Percentiles rank a stretch among this genome's conserved stretches.
These are phyloP conservation scores for Piromyces finnis DNA, from an alignment of 192 early-diverging fungal genomes.

Conservation along the genomic window DNA sequence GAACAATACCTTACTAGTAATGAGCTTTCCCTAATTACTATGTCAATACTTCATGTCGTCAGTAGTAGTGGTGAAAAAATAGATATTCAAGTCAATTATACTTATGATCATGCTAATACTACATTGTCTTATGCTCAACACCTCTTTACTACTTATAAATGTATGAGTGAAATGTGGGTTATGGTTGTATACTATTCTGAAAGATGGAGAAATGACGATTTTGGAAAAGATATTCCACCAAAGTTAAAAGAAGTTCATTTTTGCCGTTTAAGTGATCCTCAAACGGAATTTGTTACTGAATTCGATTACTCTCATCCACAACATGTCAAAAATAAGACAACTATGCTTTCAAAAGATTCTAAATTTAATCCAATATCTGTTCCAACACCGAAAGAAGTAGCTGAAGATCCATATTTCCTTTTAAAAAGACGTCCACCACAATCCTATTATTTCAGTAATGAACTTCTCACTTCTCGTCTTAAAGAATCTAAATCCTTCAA, in stretches of 20 bases:
- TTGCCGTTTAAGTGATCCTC: neutral
- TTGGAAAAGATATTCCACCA: neutral
- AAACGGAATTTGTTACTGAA: neutral
- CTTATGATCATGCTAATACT: neutral
- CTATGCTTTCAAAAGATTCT: neutral
- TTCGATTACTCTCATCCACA: conserved; percentile 25
- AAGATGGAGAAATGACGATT: neutral
- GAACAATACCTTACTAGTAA: neutral
- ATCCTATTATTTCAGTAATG: conserved; percentile 4
- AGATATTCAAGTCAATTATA: neutral
- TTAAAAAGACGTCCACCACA: conserved; percentile 5
- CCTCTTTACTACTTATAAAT: neutral
- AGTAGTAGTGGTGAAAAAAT: neutral
- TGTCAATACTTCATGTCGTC: neutral
- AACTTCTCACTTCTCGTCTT: conserved; percentile 2
- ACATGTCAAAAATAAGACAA: conserved; percentile 9
- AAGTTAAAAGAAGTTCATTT: neutral
- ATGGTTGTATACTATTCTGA: neutral
- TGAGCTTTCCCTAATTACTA: neutral
- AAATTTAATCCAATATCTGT: conserved; percentile 1
- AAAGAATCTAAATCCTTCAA: neutral
- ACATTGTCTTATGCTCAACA: neutral
- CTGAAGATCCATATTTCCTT: conserved; percentile 6
- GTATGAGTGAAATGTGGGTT: neutral
- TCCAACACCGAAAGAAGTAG: conserved; percentile 7